Base-by-base conservation (phyloP, 805 yeast genomes). In the Sugiyamaella mastotermitis region DNA sequence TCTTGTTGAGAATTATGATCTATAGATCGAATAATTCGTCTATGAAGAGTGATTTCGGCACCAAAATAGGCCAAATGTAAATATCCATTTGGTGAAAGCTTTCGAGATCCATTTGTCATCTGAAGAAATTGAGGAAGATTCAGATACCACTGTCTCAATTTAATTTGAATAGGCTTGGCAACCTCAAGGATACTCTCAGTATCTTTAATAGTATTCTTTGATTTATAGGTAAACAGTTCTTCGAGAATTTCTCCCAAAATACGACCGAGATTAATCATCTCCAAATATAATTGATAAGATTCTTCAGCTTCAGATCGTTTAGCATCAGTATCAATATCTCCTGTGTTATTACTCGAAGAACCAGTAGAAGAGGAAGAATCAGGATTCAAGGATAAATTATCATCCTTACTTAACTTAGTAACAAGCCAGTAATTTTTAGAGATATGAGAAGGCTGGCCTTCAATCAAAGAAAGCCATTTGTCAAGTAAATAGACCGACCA, bases 401-500 rank as follows among this genome's bases (percentile, higher is more conserved):
- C 94, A 35, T 81, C 84, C 9, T 76, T 79, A 0, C 74, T 63
- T 16, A 88, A 69, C 28, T 74, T 67, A 33, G 72, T 67, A 3
- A 88, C 92, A 28, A 80, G 66, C 97, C 97, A 90, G 55, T 86
- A 83, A 39, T 70, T 62, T 2, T 78, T 80, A 40, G 76, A 68
- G 24, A 82, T 71, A 58, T 86, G 95, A 0, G 95, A 80, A 1
- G 95, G 94, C 30, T 96, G 67, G 0, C 88, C 76, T 53, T 85
- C 94, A 37, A 78, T 75, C 34, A 88, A 62, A 1, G 95, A 68
- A 7, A 81, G 70, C 97, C 97, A 90, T 56, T 88, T 86, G 53
- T 87, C 96, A 58, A 87, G 94, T 36, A 83, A 67, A 68, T 77
- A 90, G 1, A 87, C 92, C 0, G 97, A 97, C 97, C 98, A 90